Base-by-base conservation (phyloP, 2,329 filamentous ascomycete genomes). In the Parafenestella ontariensis region DNA sequence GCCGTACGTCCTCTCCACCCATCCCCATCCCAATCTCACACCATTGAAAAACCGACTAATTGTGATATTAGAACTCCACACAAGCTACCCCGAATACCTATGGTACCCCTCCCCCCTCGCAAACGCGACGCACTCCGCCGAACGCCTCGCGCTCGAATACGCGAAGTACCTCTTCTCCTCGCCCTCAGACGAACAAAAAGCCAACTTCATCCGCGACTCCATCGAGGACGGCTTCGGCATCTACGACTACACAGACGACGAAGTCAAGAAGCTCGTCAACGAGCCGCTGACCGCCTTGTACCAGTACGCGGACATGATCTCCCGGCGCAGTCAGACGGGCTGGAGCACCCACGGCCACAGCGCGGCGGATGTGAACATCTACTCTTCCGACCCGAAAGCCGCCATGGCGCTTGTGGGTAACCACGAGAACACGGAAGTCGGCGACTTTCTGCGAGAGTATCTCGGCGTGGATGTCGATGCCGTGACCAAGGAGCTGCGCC, bases 361-460 rank as follows among this genome's bases (percentile, higher is more conserved):
- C 71, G 95, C 89, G 46, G 92, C 95, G 7, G 95, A 99, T 72
- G 95, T 99, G 44, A 99, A 99, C 76, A 91, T 99, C 63, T 99
- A 98, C 78, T 89, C 90, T 47, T 93, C 90, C 0, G 87, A 90
- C 3, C 82, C 85, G 0, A 82, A 85, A 33, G 78, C 80, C 26
- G 85, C 88, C 0, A 82, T 85, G 39, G 81, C 83, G 13, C 81
- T 96, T 6, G 79, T 85, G 3, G 94, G 94, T 7, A 98, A 98
- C 74, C 88, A 96, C 49, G 95, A 99, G 80, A 99, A 99, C 73
- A 98, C 89, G 0, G 92, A 98, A 23, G 84, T 99, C 1, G 95
- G 95, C 29, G 80, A 84, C 40, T 99, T 97, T 74, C 77, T 99
- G 53, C 81, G 86, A 7, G 79, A 87, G 8, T 99, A 95, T 69